Base-by-base conservation (phyloP, 768 basidiomycete genomes). In the Suillus alpinus region DNA sequence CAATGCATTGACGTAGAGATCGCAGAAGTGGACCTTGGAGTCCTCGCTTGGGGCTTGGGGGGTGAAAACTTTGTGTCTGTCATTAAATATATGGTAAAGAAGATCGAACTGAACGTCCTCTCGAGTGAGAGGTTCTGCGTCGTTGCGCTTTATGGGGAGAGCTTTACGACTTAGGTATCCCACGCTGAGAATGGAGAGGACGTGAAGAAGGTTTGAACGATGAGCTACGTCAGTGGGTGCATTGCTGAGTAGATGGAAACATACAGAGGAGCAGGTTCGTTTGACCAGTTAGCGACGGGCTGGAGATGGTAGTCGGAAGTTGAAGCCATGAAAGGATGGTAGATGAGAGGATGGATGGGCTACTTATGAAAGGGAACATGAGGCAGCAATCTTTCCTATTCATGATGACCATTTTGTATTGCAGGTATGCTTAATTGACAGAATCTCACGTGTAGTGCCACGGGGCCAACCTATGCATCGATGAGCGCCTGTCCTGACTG, bases 41-140 rank as follows among this genome's bases (percentile, higher is more conserved):
- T 78, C 68, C 3, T 78, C 73, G 60, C 78, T 80, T 37, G 82
- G 80, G 7, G 75, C 75, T 62, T 88, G 85, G 67, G 83, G 82
- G 61, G 91, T 89, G 75, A 95, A 96, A 65, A 86, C 88, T 55
- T 80, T 73, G 13, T 79, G 83, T 50, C 75, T 75, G 73, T 94
- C 84, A 63, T 81, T 80, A 75, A 96, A 96, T 69, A 95, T 86
- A 75, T 84, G 80, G 67, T 87, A 71, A 59, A 96, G 85, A 52
- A 95, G 82, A 77, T 94, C 91, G 74, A 84, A 93, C 76, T 95
- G 92, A 57, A 94, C 85, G 74, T 94, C 93, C 71, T 87, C 84
- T 47, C 92, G 85, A 26, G 88, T 88, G 64, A 95, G 80, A 57
- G 91, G 88, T 67, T 92, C 91, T 13, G 89, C 92, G 70, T 94